phyloP scores from a whole-genome alignment of 768 basidiomycete genomes.

The Kwoniella pini region DNA sequence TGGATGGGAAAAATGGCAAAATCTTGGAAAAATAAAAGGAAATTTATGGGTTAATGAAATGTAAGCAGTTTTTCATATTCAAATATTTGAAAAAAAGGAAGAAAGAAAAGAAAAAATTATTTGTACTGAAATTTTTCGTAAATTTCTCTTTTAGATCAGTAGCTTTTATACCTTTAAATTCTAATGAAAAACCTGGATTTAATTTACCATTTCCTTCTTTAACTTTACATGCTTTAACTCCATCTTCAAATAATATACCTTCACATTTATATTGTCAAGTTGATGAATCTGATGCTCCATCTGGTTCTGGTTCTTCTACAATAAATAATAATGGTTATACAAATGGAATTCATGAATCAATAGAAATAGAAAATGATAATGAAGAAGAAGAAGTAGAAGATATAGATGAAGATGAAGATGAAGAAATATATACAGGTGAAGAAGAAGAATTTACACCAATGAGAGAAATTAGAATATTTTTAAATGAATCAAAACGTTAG shows the following conservation, averaged over 20 bases:
- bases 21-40: constrained; percentile 62
- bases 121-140: too few relatives aligned
- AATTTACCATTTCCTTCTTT: constrained; percentile 84
- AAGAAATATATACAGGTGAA: constrained; percentile 49
- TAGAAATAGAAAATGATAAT: constrained; percentile 13
- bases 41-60: constrained; percentile 83
- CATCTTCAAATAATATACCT: constrained; percentile 55
- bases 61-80: too few relatives aligned
- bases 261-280: constrained; percentile 83
- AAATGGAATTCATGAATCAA: constrained; percentile 17
- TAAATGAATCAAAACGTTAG: constrained; percentile 53
- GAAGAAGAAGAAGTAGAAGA: constrained; percentile 10
- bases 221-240: constrained; percentile 89
- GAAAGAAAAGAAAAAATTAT: too few relatives aligned
- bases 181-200: constrained; percentile 64
- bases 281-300: constrained; percentile 63
- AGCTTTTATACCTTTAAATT: constrained; percentile 67
- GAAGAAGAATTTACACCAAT: constrained; percentile 62
- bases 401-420: constrained; percentile 39
- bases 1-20: constrained; percentile 59
- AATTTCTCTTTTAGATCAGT: constrained; percentile 64
- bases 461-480: constrained; percentile 78
- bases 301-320: constrained; percentile 1
- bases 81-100: too few relatives aligned
- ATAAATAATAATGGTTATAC: not conserved